Evolutionary conservation across 441 rosid species (phyloP).

Genomic region (Macaranga tanarius): DNA sequence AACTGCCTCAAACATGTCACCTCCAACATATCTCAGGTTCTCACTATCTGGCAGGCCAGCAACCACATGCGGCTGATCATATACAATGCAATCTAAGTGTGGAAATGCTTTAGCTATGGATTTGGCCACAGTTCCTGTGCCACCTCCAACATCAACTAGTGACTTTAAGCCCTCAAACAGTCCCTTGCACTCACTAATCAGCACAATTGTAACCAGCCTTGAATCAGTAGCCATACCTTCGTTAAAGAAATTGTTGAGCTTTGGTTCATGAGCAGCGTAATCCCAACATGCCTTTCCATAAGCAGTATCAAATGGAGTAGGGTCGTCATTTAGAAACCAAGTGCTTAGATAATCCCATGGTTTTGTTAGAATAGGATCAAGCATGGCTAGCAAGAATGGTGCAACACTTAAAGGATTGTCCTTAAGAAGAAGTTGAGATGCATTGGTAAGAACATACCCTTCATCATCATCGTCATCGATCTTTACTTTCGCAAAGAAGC

Average conservation of each 20-base stretch:
- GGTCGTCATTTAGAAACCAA: constrained; percentile 7
- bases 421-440: neutral
- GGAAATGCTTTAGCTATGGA: constrained; percentile 13
- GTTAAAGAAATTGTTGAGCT: neutral
- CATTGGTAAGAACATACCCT: neutral
- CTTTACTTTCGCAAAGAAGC: neutral
- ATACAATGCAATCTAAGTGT: neutral
- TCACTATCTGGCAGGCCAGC: neutral
- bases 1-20: constrained; percentile 10
- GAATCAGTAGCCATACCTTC: constrained; percentile 8
- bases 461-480: neutral
- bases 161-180: constrained; percentile 7
- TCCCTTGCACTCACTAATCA: neutral
- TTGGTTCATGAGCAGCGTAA: neutral
- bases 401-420: neutral
- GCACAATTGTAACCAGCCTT: neutral
- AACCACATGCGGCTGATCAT: constrained; percentile 15
- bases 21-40: constrained; percentile 9
- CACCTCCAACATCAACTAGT: constrained; percentile 19
- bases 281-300: neutral
- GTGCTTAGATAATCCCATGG: neutral
- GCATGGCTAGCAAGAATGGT: neutral
- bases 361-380: constrained; percentile 1
- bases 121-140: constrained; percentile 10
- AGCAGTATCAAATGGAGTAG: neutral